Conservation (phyloP, 106 monocot species). For the Vanilla planifolia region DNA sequence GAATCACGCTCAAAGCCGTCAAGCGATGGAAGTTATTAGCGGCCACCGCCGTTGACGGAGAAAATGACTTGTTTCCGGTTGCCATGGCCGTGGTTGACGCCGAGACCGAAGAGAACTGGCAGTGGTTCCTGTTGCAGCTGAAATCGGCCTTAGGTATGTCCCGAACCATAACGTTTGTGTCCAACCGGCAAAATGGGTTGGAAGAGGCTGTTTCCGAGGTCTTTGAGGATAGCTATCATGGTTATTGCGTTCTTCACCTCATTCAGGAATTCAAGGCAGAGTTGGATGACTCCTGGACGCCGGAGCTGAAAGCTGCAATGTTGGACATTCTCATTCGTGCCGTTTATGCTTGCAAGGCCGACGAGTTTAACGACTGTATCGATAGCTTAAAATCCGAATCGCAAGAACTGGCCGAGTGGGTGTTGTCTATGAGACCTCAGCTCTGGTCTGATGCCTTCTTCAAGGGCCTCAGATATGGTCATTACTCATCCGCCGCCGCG, state of each 20-base stretch:
- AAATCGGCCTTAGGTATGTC: conserved; percentile 54
- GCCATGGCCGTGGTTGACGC: conserved; percentile 61
- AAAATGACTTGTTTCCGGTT: conserved; percentile 79
- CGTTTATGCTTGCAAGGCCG: conserved; percentile 60
- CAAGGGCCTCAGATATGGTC: conserved; percentile 63
- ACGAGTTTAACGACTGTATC: conserved; percentile 70
- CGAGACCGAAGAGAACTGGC: conserved; percentile 71
- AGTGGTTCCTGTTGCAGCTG: conserved; percentile 78
- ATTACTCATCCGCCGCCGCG: conserved; percentile 43
- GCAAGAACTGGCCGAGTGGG: conserved; percentile 72
- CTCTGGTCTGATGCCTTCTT: conserved; percentile 88
- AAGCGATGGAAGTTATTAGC: conserved; percentile 63
- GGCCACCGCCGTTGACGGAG: conserved; percentile 76
- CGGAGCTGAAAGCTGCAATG: conserved; percentile 46
- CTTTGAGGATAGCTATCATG: conserved; percentile 62
- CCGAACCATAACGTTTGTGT: conserved; percentile 56
- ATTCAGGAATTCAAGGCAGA: conserved; percentile 69
- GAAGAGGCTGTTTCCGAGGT: conserved; percentile 38
- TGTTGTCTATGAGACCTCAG: conserved; percentile 61
- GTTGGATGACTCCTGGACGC: conserved; percentile 57
- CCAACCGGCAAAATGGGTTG: conserved; percentile 56
- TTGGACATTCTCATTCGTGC: conserved; percentile 39
- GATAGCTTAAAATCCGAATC: conserved; percentile 67
- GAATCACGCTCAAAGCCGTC: conserved; percentile 49
- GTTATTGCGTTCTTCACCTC: conserved; percentile 49